Conservation (phyloP, 2,329 filamentous ascomycete species). For the Emmonsiellopsis sp. region DNA sequence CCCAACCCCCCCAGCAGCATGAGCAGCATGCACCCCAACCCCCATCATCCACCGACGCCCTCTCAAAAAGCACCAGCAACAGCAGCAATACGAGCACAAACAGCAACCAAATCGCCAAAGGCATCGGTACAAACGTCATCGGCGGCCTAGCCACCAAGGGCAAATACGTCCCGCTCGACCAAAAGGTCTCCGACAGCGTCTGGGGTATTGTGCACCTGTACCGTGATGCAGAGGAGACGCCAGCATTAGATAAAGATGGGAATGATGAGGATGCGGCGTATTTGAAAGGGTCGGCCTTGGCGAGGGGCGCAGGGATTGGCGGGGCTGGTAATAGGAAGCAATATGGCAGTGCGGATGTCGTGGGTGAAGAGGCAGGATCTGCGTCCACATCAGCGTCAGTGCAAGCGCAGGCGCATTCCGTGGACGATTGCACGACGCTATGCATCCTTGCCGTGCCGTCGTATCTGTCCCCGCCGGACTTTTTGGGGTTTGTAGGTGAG, state of each 20-base stretch:
- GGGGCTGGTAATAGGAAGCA: constrained; percentile 2
- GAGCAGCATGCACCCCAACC: constrained; percentile 17
- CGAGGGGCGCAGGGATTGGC: constrained; percentile 15
- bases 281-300: constrained; percentile 29
- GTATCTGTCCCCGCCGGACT: constrained; percentile 84
- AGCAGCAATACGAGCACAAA: constrained; percentile 10
- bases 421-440: constrained; percentile 68
- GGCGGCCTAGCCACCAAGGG: constrained; percentile 75
- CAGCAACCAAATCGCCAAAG: constrained; percentile 36
- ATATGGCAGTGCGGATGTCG: constrained; percentile 13
- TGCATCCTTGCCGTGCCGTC: constrained; percentile 93
- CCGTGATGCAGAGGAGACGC: constrained; percentile 68
- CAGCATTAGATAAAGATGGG: constrained; percentile 42
- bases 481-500: constrained; percentile 85
- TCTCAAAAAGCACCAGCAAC: constrained; percentile 18
- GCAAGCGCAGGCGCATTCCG: not conserved
- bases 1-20: constrained; percentile 14
- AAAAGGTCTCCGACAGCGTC: constrained; percentile 65
- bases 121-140: constrained; percentile 42
- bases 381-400: not conserved
- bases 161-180: constrained; percentile 61
- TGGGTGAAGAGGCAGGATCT: not conserved
- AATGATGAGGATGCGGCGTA: constrained; percentile 32
- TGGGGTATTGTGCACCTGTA: constrained; percentile 96
- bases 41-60: constrained; percentile 24